These are phyloP conservation scores for Rhodomyrtus tomentosa DNA, from an alignment of 345 rosid genomes.

Conservation along the genomic window DNA sequence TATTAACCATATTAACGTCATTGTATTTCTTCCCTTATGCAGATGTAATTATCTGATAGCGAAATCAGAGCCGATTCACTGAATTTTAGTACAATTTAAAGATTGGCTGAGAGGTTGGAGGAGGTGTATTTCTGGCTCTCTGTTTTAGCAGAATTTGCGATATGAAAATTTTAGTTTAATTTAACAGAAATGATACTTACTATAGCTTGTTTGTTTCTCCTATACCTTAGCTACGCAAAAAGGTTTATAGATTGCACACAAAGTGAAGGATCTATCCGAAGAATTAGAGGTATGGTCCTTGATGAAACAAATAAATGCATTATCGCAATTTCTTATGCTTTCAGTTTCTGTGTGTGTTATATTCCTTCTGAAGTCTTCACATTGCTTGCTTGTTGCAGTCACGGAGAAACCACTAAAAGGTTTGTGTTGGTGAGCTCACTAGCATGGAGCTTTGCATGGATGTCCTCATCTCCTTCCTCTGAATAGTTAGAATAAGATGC, in stretches of 20 bases:
- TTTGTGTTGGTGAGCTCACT: not conserved
- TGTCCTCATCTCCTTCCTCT: not conserved
- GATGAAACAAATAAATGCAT: not conserved
- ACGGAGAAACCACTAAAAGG: not conserved
- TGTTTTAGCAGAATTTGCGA: not conserved
- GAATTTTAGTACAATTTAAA: too few species aligned
- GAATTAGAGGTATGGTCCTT: slow-evolving; percentile 4
- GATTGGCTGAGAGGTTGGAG: slow-evolving; percentile 1
- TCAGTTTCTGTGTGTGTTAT: not conserved
- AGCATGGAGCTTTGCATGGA: not conserved
- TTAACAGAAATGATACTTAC: too few species aligned
- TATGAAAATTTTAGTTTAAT: not conserved
- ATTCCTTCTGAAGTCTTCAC: not conserved
- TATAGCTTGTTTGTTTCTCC: not conserved
- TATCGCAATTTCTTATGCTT: not conserved
- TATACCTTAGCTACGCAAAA: slow-evolving; percentile 4
- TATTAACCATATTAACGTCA: not conserved
- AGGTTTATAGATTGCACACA: slow-evolving; percentile 2
- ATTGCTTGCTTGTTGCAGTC: not conserved
- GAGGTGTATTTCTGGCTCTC: not conserved
- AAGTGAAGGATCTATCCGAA: slow-evolving; percentile 7
- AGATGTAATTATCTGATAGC: not conserved
- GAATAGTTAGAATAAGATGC: not conserved
- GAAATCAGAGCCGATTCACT: too few species aligned
- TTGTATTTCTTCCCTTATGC: not conserved